A percentile compares a stretch with the other conserved stretches of the same genome.
phyloP scores from a whole-genome alignment of 2,329 filamentous ascomycete species.

The Pyricularia grisea region DNA sequence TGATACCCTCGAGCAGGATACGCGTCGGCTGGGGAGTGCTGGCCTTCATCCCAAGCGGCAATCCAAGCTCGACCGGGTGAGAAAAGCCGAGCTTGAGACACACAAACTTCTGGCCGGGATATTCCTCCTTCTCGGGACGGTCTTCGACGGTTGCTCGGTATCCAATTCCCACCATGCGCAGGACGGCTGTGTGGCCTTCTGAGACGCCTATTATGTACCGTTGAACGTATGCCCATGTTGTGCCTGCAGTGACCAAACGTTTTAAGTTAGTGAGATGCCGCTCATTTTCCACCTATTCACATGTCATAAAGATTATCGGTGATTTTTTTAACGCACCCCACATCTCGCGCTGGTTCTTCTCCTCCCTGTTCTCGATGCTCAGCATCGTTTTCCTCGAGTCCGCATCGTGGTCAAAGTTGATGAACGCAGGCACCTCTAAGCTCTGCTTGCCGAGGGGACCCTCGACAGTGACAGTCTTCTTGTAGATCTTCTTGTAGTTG shows the following conservation, averaged over 20 bases:
- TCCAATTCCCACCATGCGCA: constrained; percentile 88
- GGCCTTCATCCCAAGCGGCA: constrained; percentile 75
- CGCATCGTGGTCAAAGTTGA: constrained; percentile 61
- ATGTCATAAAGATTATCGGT: neutral
- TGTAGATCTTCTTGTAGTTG: constrained; percentile 51
- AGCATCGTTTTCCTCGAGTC: constrained; percentile 55
- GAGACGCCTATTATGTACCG: constrained; percentile 91
- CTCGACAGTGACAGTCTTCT: constrained; percentile 62
- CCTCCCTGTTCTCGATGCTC: constrained; percentile 56
- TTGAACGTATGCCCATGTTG: constrained; percentile 78
- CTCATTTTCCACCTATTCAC: neutral
- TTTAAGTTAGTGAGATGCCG: neutral
- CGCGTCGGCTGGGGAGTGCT: constrained; percentile 85
- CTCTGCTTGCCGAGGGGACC: constrained; percentile 76
- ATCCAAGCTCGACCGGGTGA: constrained; percentile 82
- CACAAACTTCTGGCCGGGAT: constrained; percentile 77
- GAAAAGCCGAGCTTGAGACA: constrained; percentile 94
- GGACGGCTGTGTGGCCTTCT: constrained; percentile 89
- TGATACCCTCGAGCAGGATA: constrained; percentile 77
- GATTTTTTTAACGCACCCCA: constrained; percentile 60
- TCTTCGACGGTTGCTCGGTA: constrained; percentile 85
- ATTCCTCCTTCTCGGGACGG: constrained; percentile 63
- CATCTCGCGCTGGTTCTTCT: constrained; percentile 80
- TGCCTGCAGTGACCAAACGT: constrained; percentile 47
- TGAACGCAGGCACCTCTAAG: constrained; percentile 69